phyloP scores from a whole-genome alignment of 805 yeast genomes.

The Priceomyces melissophilus region DNA sequence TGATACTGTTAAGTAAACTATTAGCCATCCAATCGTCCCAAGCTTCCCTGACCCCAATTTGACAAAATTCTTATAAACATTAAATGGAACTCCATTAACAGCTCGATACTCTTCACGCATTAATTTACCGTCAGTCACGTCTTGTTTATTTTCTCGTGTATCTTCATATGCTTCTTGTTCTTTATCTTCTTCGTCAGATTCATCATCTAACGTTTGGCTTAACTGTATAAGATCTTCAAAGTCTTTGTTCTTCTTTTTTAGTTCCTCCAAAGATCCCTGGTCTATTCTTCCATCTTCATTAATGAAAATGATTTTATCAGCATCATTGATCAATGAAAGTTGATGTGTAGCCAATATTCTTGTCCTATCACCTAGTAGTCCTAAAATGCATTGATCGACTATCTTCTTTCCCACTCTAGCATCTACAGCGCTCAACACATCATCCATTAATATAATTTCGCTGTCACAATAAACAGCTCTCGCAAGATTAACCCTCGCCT shows the following conservation, averaged over 20 bases:
- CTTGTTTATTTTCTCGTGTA: slow-evolving; percentile 2
- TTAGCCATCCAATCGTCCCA: slow-evolving; percentile 5
- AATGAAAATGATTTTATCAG: slow-evolving; percentile 65
- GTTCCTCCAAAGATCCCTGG: slow-evolving; percentile 57
- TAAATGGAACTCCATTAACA: slow-evolving; percentile 10
- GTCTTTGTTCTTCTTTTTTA: slow-evolving; percentile 32
- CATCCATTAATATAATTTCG: slow-evolving; percentile 70
- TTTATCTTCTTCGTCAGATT: slow-evolving; percentile 8
- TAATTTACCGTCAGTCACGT: slow-evolving; percentile 7
- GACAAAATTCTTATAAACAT: slow-evolving; percentile 13
- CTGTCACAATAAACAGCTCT: slow-evolving; percentile 68
- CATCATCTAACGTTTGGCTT: slow-evolving; percentile 7
- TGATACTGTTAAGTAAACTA: slow-evolving; percentile 3
- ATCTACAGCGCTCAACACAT: slow-evolving; percentile 79
- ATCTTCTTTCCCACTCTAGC: slow-evolving; percentile 81
- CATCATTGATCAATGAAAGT: slow-evolving; percentile 60
- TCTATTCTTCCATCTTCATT: slow-evolving; percentile 58
- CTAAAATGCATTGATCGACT: slow-evolving; percentile 63
- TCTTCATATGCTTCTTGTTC: slow-evolving; percentile 6
- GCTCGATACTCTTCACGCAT: slow-evolving; percentile 17
- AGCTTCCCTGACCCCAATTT: slow-evolving; percentile 12
- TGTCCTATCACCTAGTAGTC: slow-evolving; percentile 54
- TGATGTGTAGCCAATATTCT: slow-evolving; percentile 81
- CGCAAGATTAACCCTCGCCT: slow-evolving; percentile 74
- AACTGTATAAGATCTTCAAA: slow-evolving; percentile 36